Base-by-base conservation (phyloP, 352 stramenopile species). In the Globisporangium polare region DNA sequence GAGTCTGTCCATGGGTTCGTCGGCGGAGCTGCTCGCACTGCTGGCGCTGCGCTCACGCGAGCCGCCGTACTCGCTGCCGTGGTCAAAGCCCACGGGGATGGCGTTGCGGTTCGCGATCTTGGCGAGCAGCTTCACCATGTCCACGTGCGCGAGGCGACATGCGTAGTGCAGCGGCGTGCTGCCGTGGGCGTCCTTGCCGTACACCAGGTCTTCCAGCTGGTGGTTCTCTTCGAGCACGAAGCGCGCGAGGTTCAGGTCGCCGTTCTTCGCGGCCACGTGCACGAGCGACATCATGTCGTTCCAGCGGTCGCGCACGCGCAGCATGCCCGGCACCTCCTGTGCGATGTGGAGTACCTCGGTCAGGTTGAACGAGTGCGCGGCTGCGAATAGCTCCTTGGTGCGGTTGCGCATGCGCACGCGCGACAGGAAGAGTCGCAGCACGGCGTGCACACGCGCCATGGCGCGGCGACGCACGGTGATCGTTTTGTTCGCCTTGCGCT, bases 121-220 rank as follows among this genome's bases (percentile, higher is more conserved):
- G 1, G 85, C 75, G 18, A 96, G 70, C 42, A 94, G 67, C 26
- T 91, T 88, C 5, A 95, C 80, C 85, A 95, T 94, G 55, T 94
- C 86, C 17, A 94, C 37, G 62, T 95, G 83, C 1, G 81, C 84
- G 9, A 95, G 63, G 4, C 80, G 81, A 10, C 71, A 72, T 0
- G 88, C 85, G 55, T 95, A 95, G 68, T 96, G 88, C 55, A 96
- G 74, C 20, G 88, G 88, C 20, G 88, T 95, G 58, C 81, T 94
- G 5, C 86, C 88, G 5, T 80, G 67, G 1, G 72, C 71, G 71
- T 95, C 88, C 26, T 77, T 86, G 54, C 85, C 80, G 58, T 92
- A 92, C 50, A 95, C 88, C 5, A 95, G 73, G 43, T 95, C 86
- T 63, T 96, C 88, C 37, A 95, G 82, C 61, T 89, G 81, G 13